These are phyloP conservation scores for Tulasnella sp. DNA, from an alignment of 768 basidiomycete genomes.

Conservation along the genomic window DNA sequence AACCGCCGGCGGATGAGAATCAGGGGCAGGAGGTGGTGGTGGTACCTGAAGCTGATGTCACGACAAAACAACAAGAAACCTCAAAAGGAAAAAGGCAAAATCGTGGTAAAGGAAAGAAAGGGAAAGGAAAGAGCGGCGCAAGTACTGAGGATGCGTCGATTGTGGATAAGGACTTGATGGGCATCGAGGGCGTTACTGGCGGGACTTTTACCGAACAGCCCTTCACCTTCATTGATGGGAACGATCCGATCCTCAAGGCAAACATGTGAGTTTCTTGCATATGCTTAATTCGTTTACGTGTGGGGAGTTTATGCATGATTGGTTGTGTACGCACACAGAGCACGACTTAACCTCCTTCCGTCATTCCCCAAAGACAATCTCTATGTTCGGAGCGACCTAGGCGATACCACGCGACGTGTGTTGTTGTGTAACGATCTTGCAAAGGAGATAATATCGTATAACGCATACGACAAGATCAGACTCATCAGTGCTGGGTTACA, in stretches of 20 bases:
- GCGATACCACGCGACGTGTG: conserved; percentile 46
- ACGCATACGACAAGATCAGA: conserved; percentile 72
- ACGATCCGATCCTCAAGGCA: conserved; percentile 53
- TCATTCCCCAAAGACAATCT: conserved; percentile 64
- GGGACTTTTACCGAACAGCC: conserved; percentile 77
- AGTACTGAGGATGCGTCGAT: conserved; percentile 38
- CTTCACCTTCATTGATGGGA: conserved; percentile 62
- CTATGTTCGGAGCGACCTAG: conserved; percentile 69
- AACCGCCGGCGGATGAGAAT: not conserved
- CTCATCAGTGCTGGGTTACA: conserved; percentile 91
- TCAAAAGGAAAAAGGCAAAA: not conserved
- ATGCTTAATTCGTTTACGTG: not conserved
- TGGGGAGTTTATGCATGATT: not conserved
- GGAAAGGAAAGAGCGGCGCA: conserved; percentile 16
- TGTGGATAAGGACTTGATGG: conserved; percentile 22
- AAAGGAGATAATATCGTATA: conserved; percentile 62
- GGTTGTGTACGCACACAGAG: no score
- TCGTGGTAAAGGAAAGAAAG: not conserved
- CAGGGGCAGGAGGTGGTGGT: no score
- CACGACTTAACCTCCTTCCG: conserved; percentile 53
- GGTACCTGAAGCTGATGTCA: no score
- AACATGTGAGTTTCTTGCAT: conserved; percentile 49
- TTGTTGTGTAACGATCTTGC: conserved; percentile 82
- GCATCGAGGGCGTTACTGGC: conserved; percentile 22
- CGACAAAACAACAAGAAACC: not conserved